A percentile compares a stretch with the other conserved stretches of the same genome.
Conservation (phyloP, 2,329 filamentous ascomycete genomes). For the Gliomastix tumulicola region DNA sequence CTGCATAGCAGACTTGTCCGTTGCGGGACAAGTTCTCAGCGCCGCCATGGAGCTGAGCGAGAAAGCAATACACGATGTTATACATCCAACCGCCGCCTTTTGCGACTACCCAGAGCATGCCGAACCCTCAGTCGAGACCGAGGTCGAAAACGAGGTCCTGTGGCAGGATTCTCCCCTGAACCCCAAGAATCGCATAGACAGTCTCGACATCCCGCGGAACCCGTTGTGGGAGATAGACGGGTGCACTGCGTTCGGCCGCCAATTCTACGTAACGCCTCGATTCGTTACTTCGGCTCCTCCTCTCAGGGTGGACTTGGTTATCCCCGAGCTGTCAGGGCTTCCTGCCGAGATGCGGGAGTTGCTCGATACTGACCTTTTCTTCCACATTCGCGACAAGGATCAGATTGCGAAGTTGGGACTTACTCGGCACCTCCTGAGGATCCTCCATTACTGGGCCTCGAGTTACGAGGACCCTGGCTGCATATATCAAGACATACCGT, state of each 20-base stretch:
- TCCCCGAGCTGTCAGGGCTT: constrained; percentile 40
- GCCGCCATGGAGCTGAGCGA: constrained; percentile 45
- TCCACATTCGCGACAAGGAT: constrained; percentile 45
- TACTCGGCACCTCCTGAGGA: constrained; percentile 44
- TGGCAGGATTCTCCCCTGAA: constrained; percentile 48
- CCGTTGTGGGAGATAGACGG: constrained; percentile 54
- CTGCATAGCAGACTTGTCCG: no score
- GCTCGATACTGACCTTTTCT: constrained; percentile 41
- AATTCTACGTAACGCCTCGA: constrained; percentile 48
- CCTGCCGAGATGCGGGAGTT: constrained; percentile 31
- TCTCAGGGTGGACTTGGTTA: constrained; percentile 51
- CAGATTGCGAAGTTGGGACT: constrained; percentile 43
- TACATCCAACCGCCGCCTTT: constrained; percentile 52
- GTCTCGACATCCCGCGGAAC: constrained; percentile 33
- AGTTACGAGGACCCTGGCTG: constrained; percentile 16
- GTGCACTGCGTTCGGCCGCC: constrained; percentile 47
- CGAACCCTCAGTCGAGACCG: neutral
- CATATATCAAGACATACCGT: constrained; percentile 41
- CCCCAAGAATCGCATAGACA: constrained; percentile 54
- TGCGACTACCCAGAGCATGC: constrained; percentile 10
- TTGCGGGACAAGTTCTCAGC: no score
- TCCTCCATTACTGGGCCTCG: constrained; percentile 43
- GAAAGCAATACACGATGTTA: constrained; percentile 44
- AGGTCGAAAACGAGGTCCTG: neutral
- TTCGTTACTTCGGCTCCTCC: constrained; percentile 39